Evolutionary conservation across 1,284 basidiomycete genomes (phyloP), one percentile per base, ranked within the genome.

Genomic region (Veloporphyrellus conicus): DNA sequence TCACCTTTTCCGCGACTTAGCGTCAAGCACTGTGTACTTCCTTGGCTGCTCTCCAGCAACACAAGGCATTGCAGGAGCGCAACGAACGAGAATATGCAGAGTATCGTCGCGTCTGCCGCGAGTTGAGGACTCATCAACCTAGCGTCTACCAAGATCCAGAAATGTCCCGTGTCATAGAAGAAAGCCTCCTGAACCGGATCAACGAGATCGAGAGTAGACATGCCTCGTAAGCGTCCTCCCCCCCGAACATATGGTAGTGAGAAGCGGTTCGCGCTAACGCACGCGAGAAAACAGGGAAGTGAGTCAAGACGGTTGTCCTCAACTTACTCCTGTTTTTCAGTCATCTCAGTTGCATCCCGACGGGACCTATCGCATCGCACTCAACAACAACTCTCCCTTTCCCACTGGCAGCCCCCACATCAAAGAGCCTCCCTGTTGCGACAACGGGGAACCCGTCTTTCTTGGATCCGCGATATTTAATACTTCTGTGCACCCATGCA

Each of bases 401-500:
- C 81, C 83, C 6, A 52, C n/a, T n/a, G n/a, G 54, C 16, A 20
- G 48, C 1, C 42, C 67, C 2, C 68, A 74, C 52, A 62, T 73
- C 40, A 78, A 75, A 22, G 64, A 48, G 5, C 74, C 81, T 2
- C 74, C 76, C 10, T 77, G 71, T 56, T 58, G 63, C 43, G 84
- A 87, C 58, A 62, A 68, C 3, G 78, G 82, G 58, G 76, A 73
- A 11, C 81, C 84, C 9, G 60, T 89, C 52, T 90, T 75, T 68
- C 55, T 90, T 29, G 87, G 86, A 20, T 86, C 83, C 10, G 87
- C 84, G 15, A 68, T 88, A 39, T 72, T 87, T 48, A 70, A 72
- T 38, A 71, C 71, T 54, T 77, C 81, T 0, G 83, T 89, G 3
- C 87, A 90, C 54, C 87, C 87, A 8, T 89, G 87, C 76, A 90